Conservation (phyloP, 2,329 filamentous ascomycete species). For the Trichophyton rubrum region DNA sequence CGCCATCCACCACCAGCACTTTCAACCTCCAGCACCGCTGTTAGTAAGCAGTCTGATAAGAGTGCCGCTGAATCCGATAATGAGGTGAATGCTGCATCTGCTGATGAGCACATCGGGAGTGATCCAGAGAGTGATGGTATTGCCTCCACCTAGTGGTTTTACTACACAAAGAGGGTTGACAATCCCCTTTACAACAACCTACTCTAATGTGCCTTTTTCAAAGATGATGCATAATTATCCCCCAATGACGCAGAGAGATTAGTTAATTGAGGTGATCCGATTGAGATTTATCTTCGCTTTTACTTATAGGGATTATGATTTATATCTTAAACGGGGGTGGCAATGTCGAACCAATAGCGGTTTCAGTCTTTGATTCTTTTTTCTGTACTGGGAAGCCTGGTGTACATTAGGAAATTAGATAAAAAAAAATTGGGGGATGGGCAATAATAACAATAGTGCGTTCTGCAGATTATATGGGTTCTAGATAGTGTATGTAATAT, state of each 20-base stretch:
- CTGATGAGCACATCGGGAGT: not conserved
- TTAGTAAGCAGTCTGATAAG: not conserved
- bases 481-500: not conserved
- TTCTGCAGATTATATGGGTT: not conserved
- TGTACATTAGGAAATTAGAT: slow-evolving; percentile 4
- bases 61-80: not conserved
- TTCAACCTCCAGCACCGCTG: not conserved
- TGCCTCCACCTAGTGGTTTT: not conserved
- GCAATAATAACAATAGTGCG: not conserved
- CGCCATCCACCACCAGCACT: not conserved
- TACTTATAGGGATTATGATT: not conserved
- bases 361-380: not conserved
- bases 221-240: not conserved
- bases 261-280: not conserved
- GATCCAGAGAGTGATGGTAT: not conserved
- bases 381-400: not conserved
- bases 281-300: not conserved
- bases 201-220: not conserved
- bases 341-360: not conserved
- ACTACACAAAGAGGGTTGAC: not conserved
- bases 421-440: not conserved
- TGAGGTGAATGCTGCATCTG: not conserved
- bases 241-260: not conserved
- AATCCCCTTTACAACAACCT: not conserved
- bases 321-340: slow-evolving; percentile 1